A percentile compares a stretch with the other conserved stretches of the same genome.
Conservation (phyloP, 108 stramenopile species). For the Skeletonema costatum region DNA sequence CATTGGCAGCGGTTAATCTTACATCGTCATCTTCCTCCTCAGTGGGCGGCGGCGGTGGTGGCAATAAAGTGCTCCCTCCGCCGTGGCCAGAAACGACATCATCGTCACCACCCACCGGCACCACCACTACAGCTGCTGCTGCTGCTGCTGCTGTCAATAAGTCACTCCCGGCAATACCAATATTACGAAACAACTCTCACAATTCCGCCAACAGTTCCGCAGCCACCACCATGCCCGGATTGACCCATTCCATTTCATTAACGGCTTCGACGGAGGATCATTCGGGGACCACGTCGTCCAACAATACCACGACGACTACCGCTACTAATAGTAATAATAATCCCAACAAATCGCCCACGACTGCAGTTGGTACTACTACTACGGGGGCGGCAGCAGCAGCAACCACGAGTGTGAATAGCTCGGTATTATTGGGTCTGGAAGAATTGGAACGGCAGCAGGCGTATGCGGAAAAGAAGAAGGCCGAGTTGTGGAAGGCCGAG, state of each 20-base stretch:
- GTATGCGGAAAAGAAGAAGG: conserved; percentile 36
- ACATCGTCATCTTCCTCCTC: neutral
- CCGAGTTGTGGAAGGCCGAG: neutral
- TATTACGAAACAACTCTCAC: neutral
- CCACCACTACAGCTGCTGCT: neutral
- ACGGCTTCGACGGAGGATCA: neutral
- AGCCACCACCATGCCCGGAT: neutral
- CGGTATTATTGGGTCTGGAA: conserved; percentile 43
- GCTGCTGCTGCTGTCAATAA: neutral
- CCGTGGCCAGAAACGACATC: neutral
- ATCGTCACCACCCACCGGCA: neutral
- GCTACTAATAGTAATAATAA: neutral
- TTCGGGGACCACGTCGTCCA: neutral
- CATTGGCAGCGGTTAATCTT: neutral
- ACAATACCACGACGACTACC: neutral
- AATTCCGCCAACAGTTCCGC: neutral
- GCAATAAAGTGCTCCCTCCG: neutral
- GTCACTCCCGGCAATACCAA: neutral
- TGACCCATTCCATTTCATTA: neutral
- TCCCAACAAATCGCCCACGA: no score
- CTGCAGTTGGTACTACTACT: neutral
- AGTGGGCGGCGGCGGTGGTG: neutral
- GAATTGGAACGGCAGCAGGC: conserved; percentile 59
- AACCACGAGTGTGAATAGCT: conserved; percentile 1
- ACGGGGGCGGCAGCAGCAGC: neutral